Conservation (phyloP, 2,329 filamentous ascomycete species). For the Talaromyces sp. region DNA sequence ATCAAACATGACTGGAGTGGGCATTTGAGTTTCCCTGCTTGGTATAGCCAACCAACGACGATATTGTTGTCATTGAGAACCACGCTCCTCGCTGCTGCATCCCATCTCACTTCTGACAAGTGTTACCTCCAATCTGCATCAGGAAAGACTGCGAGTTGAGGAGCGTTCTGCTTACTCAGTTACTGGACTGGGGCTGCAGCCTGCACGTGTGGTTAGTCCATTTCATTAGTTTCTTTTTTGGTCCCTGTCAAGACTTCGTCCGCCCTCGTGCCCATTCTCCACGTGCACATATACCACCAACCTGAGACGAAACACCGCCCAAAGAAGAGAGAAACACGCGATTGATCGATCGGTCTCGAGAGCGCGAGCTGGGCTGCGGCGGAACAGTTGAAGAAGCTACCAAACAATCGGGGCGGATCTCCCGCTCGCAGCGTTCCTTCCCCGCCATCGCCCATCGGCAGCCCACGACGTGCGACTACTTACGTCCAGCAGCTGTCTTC, state of each 20-base stretch:
- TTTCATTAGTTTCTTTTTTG: background rate
- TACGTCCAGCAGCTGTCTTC: background rate
- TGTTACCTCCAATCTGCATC: background rate
- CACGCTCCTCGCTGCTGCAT: background rate
- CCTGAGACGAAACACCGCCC: background rate
- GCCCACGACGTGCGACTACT: background rate
- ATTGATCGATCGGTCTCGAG: background rate
- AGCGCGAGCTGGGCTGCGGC: background rate
- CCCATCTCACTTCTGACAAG: background rate
- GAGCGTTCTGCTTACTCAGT: background rate
- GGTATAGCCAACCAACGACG: too few relatives aligned
- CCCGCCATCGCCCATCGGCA: conserved; percentile 1
- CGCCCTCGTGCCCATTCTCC: background rate
- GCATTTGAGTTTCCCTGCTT: too few relatives aligned
- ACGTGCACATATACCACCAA: background rate
- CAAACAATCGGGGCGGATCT: conserved; percentile 8
- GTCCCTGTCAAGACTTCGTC: background rate
- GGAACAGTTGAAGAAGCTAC: background rate
- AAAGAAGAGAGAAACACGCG: background rate
- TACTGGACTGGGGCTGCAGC: background rate
- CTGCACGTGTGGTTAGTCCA: background rate
- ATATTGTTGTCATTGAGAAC: background rate
- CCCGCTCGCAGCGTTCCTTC: conserved; percentile 7
- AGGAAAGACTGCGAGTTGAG: background rate
- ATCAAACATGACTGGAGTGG: background rate